Evolutionary conservation across 1,139 yeast genomes (phyloP), one percentile per base, ranked within the genome.

Genomic region (Magnusiomyces paraingens): DNA sequence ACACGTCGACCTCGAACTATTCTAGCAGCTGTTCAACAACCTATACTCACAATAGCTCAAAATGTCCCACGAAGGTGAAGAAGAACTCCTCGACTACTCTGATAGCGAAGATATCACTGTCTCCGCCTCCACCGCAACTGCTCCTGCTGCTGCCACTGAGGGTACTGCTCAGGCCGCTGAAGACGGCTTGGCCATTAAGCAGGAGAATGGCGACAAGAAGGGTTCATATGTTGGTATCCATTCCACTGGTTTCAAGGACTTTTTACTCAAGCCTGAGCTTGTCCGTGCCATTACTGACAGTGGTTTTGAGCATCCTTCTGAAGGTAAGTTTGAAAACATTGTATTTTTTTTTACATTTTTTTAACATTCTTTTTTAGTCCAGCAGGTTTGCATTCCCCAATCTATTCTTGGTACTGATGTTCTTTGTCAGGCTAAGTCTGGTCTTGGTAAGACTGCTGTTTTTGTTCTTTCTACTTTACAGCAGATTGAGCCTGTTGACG

Each of bases 251-350:
- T 93, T 93, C 83, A 89, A 95, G 76, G 99, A 93, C 75, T 93
- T 93, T 75, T 78, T 93, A 68, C 81, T 93, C 73, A 93, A 93
- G 77, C 97, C 98, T 29, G 99, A 93, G 74, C 80, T 93, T 65
- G 80, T 93, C 66, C 86, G 99, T 75, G 99, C 99, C 62, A 93
- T 93, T 70, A 95, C 93, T 64, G 99, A 93, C 75, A 90, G 97
- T 79, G 99, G 99, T 79, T 93, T 93, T 70, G 99, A 93, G 78
- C 99, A 93, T 78, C 99, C 99, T 63, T 90, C 97, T 61, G 99
- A 93, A 84, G 95, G 93, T 86, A 75, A 81, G 91, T 84, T 57
- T 46, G 18, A 15, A 5, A 29, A 22, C 5, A 20, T 32, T n/a
- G 20, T 22, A 21, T 35, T 6, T 17, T 40, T 35, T 6, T 17